Evolutionary conservation across 2,329 filamentous ascomycete genomes (phyloP).

Genomic region (Ophiostoma novo-ulmi): DNA sequence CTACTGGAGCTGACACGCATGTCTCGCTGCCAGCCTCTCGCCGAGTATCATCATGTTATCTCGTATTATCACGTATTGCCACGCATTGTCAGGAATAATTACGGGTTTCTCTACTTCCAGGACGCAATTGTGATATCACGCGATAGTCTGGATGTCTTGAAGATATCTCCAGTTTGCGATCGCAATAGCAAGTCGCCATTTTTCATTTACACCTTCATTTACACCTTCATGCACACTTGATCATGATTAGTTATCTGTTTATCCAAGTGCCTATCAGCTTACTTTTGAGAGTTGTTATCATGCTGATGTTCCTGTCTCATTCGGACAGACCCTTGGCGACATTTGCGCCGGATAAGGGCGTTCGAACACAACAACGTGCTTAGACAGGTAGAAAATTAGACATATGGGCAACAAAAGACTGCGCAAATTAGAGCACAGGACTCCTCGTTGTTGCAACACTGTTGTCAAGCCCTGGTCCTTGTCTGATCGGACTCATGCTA

Average conservation of each 20-base stretch:
- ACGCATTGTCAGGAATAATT: no score
- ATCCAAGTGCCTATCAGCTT: not conserved
- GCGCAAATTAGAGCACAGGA: conserved; percentile 3
- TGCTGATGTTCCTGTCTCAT: not conserved
- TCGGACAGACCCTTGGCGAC: not conserved
- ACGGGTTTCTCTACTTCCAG: no score
- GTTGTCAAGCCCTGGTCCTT: not conserved
- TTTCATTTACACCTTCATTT: not conserved
- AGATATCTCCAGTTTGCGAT: not conserved
- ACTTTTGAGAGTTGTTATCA: no score
- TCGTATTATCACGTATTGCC: not conserved
- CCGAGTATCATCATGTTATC: not conserved
- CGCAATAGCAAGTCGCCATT: not conserved
- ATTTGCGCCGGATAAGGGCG: not conserved
- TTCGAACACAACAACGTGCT: not conserved
- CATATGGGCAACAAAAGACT: not conserved
- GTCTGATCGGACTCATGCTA: not conserved
- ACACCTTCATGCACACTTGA: no score
- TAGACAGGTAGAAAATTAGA: not conserved
- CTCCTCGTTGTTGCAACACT: not conserved
- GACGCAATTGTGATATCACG: no score
- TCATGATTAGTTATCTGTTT: not conserved
- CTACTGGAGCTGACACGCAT: not conserved
- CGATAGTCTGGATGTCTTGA: no score
- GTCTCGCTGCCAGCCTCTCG: not conserved